These are phyloP conservation scores for Boletus sp. DNA, from an alignment of 768 basidiomycete species.

Conservation along the genomic window DNA sequence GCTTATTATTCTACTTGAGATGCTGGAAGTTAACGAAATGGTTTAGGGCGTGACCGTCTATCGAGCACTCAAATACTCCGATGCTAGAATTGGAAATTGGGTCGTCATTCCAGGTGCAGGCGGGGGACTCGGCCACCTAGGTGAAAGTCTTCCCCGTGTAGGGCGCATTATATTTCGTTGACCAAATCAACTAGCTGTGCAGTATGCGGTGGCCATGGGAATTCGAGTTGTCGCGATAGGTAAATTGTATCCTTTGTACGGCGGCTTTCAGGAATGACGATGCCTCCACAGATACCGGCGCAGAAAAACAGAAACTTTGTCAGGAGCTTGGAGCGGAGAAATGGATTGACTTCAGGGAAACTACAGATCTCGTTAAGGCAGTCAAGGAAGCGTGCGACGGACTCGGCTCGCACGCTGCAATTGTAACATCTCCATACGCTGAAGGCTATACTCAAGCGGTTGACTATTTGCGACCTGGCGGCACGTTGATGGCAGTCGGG, in stretches of 20 bases:
- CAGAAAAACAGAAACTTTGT: constrained; percentile 65
- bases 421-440: constrained; percentile 55
- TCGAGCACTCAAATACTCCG: constrained; percentile 75
- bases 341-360: constrained; percentile 76
- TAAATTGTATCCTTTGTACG: constrained; percentile 8
- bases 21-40: neutral
- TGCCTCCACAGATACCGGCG: constrained; percentile 57
- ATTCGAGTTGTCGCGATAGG: constrained; percentile 78
- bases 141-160: constrained; percentile 25
- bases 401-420: constrained; percentile 66
- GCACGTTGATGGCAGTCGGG: constrained; percentile 77
- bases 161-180: neutral
- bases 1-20: neutral
- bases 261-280: neutral
- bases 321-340: constrained; percentile 65
- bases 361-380: constrained; percentile 61
- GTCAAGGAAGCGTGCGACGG: constrained; percentile 65
- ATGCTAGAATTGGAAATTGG: constrained; percentile 68
- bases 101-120: constrained; percentile 77
- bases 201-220: constrained; percentile 78
- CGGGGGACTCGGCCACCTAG: constrained; percentile 82
- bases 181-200: constrained; percentile 48
- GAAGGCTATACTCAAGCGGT: constrained; percentile 54
- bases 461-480: constrained; percentile 72
- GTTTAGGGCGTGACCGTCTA: constrained; percentile 78